These are phyloP conservation scores for Diutina ranongensis DNA, from an alignment of 1,139 yeast genomes.

Conservation along the genomic window DNA sequence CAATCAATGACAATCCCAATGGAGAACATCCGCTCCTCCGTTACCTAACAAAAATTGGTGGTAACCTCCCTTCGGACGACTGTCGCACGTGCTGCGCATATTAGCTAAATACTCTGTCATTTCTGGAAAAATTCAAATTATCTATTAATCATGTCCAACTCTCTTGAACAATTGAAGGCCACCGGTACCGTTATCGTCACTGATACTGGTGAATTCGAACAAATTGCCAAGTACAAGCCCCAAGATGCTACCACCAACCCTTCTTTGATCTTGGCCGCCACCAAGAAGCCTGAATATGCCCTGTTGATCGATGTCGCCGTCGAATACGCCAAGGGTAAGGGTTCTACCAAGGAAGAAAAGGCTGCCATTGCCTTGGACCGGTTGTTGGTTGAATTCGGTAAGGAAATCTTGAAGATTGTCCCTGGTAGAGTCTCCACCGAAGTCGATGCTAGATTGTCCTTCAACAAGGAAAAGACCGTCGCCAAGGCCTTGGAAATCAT, in stretches of 20 bases:
- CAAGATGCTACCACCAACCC: slow-evolving; percentile 99
- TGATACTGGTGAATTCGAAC: slow-evolving; percentile 98
- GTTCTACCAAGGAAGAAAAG: slow-evolving; percentile 34
- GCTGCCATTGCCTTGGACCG: slow-evolving; percentile 78
- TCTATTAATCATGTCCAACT: slow-evolving; percentile 32
- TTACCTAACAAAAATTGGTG: not conserved
- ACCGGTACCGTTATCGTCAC: slow-evolving; percentile 95
- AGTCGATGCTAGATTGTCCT: slow-evolving; percentile 96
- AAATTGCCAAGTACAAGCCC: slow-evolving; percentile 95
- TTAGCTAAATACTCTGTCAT: not conserved
- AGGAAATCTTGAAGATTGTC: slow-evolving; percentile 83
- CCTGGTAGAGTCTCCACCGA: slow-evolving; percentile 99
- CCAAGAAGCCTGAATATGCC: slow-evolving; percentile 85
- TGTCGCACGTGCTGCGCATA: slow-evolving; percentile 1
- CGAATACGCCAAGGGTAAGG: slow-evolving; percentile 66
- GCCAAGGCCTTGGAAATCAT: slow-evolving; percentile 86
- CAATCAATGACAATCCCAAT: too few relatives aligned
- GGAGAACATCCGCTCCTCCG: not conserved
- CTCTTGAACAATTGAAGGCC: slow-evolving; percentile 88
- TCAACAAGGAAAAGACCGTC: slow-evolving; percentile 87
- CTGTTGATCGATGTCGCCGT: slow-evolving; percentile 85
- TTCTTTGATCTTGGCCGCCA: slow-evolving; percentile 90
- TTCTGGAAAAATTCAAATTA: not conserved
- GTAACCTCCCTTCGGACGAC: not conserved
- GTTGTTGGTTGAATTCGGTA: slow-evolving; percentile 91